Evolutionary conservation across 306 rosid species (phyloP).

Genomic region (Rosa multiflora): DNA sequence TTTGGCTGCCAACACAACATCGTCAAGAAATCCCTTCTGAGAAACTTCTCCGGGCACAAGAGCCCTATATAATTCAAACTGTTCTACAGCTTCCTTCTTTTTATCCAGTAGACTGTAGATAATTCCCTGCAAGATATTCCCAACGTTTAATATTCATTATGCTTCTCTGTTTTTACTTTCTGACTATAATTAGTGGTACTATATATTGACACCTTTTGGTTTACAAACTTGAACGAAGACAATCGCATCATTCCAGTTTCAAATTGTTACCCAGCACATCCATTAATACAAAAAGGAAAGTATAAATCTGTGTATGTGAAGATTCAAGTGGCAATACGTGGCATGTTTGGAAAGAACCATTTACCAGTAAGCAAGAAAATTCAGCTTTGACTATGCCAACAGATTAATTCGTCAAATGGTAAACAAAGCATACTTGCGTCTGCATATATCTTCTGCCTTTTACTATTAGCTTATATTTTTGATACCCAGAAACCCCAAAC

Average conservation of each 20-base stretch:
- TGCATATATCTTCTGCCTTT: not conserved
- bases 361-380: not conserved
- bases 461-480: not conserved
- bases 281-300: not conserved
- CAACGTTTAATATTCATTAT: not conserved
- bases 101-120: constrained; percentile 75
- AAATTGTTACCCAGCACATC: not conserved
- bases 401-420: constrained; percentile 1
- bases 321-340: constrained; percentile 20
- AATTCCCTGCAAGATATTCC: constrained; percentile 61
- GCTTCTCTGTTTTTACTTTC: not conserved
- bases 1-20: constrained; percentile 70
- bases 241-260: not conserved
- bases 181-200: not conserved
- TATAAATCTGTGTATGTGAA: constrained; percentile 5
- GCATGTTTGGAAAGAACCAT: not conserved
- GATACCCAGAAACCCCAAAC: not conserved
- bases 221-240: not conserved
- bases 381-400: constrained; percentile 1
- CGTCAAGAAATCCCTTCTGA: constrained; percentile 81
- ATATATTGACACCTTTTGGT: not conserved
- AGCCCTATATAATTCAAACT: constrained; percentile 67
- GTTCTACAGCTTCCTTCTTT: constrained; percentile 73
- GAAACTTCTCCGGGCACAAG: constrained; percentile 87
- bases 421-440: not conserved